phyloP scores from a whole-genome alignment of 1,284 basidiomycete species.

The Naganishia cerealis region DNA sequence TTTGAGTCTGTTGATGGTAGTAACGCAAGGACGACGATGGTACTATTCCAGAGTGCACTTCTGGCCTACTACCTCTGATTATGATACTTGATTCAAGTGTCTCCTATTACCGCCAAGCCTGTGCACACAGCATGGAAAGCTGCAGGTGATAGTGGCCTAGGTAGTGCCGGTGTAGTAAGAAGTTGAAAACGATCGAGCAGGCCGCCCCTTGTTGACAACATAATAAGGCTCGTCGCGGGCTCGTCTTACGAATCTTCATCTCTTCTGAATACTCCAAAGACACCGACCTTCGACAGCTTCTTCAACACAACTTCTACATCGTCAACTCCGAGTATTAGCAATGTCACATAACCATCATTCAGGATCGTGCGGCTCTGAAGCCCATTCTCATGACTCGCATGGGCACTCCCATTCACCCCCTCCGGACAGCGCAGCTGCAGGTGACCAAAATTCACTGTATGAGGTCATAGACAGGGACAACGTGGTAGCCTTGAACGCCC shows the following conservation, averaged over 20 bases:
- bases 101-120: no score
- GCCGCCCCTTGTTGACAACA: conserved; percentile 2
- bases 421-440: conserved; percentile 37
- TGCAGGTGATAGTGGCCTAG: background rate
- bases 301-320: background rate
- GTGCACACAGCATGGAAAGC: background rate
- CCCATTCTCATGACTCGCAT: conserved; percentile 33
- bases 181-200: conserved; percentile 7
- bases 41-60: background rate
- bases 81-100: background rate
- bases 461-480: conserved; percentile 49
- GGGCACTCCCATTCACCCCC: conserved; percentile 51
- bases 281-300: background rate
- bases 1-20: background rate
- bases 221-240: background rate
- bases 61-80: no score
- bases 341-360: conserved; percentile 23
- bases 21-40: background rate
- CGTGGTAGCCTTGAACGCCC: conserved; percentile 51
- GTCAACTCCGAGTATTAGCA: background rate
- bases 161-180: background rate
- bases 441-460: conserved; percentile 49
- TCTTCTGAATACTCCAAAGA: background rate
- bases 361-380: conserved; percentile 22
- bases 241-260: background rate